These are phyloP conservation scores for Talaromyces proteolyticus DNA, from an alignment of 495 filamentous ascomycete species.

Conservation along the genomic window DNA sequence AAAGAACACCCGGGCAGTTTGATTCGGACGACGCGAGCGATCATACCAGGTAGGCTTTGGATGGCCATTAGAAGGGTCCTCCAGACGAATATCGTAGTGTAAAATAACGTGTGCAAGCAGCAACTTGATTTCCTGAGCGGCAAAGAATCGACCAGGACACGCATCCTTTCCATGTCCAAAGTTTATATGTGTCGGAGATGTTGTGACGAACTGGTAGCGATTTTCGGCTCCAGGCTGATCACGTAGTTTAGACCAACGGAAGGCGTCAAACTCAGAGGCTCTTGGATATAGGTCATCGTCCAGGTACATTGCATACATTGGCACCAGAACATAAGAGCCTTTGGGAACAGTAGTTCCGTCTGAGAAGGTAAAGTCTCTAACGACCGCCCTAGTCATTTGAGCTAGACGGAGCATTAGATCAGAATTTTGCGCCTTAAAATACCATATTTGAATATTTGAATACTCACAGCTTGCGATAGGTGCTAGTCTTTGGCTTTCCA, in stretches of 20 bases:
- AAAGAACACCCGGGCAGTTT: too few relatives aligned
- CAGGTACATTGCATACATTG: slow-evolving; percentile 4
- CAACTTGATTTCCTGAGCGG: slow-evolving; percentile 5
- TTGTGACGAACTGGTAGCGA: neutral
- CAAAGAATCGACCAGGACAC: slow-evolving; percentile 11
- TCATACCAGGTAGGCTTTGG: too few relatives aligned
- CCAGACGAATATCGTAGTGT: slow-evolving; percentile 12
- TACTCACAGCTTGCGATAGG: neutral
- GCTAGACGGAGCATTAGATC: neutral
- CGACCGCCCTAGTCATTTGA: neutral
- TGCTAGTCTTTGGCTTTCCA: slow-evolving; percentile 25
- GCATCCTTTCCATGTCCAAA: slow-evolving; percentile 8
- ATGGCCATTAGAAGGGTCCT: too few relatives aligned
- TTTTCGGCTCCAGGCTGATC: slow-evolving; percentile 1
- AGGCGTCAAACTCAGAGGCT: slow-evolving; percentile 3
- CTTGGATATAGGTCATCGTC: slow-evolving; percentile 9
- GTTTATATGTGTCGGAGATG: neutral
- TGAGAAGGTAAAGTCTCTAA: neutral
- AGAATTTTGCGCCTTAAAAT: too few relatives aligned
- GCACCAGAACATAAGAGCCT: slow-evolving; percentile 4
- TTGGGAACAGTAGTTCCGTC: slow-evolving; percentile 5
- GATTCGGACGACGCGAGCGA: too few relatives aligned
- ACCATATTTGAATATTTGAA: neutral
- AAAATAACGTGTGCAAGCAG: slow-evolving; percentile 8
- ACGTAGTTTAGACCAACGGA: slow-evolving; percentile 8